Conservation (phyloP, 192 early-diverging fungal species). For the Coemansia sp. region DNA sequence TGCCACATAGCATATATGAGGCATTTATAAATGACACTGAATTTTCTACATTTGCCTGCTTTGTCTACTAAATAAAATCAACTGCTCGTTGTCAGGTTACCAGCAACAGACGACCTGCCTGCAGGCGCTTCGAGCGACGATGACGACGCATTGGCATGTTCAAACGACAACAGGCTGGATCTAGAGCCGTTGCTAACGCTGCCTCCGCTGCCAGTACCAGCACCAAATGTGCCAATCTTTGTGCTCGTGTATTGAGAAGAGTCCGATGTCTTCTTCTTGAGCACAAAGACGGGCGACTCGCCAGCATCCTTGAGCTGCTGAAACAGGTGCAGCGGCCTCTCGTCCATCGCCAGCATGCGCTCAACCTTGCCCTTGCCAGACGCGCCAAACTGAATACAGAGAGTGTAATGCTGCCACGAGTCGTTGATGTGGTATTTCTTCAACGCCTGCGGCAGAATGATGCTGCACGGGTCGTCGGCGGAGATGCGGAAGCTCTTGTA, state of each 20-base stretch:
- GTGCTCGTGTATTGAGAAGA: slow-evolving; percentile 3
- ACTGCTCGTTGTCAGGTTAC: slow-evolving; percentile 15
- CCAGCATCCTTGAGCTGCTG: slow-evolving; percentile 73
- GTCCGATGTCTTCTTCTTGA: slow-evolving; percentile 58
- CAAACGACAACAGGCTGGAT: slow-evolving; percentile 43
- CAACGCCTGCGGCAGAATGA: slow-evolving; percentile 80
- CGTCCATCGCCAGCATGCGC: slow-evolving; percentile 70
- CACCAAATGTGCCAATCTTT: slow-evolving; percentile 5
- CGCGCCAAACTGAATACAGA: slow-evolving; percentile 75
- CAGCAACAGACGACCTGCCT: slow-evolving; percentile 16
- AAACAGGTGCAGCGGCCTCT: slow-evolving; percentile 66
- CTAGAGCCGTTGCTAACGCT: slow-evolving; percentile 35
- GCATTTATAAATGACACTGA: slow-evolving; percentile 7
- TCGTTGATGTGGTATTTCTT: slow-evolving; percentile 91
- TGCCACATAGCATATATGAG: slow-evolving; percentile 6
- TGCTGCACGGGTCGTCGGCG: slow-evolving; percentile 77
- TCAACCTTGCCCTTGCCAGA: slow-evolving; percentile 57
- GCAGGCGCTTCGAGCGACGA: slow-evolving; percentile 43
- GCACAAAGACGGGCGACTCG: slow-evolving; percentile 70
- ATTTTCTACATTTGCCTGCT: slow-evolving; percentile 5
- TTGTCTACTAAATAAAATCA: slow-evolving; percentile 2
- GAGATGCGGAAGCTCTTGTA: slow-evolving; percentile 86
- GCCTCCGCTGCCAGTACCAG: slow-evolving; percentile 7
- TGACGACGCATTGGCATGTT: slow-evolving; percentile 46
- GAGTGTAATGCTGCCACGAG: slow-evolving; percentile 80